phyloP scores from a whole-genome alignment of 2,329 filamentous ascomycete genomes.

The Xylariales sp. region DNA sequence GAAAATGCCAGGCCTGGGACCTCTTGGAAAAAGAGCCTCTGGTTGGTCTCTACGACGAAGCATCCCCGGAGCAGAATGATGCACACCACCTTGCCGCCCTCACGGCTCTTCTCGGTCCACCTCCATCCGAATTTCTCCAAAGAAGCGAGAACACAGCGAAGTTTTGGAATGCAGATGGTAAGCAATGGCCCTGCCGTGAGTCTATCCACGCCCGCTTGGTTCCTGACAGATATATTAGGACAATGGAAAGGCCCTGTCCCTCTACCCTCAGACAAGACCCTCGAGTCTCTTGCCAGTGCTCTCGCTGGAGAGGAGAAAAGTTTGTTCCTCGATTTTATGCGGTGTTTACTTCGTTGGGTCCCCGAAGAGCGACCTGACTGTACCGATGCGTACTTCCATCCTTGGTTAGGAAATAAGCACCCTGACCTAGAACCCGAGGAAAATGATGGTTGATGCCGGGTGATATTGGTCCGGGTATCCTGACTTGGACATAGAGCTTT shows the following conservation, averaged over 20 bases:
- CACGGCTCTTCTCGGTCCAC: conserved; percentile 25
- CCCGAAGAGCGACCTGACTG: conserved; percentile 8
- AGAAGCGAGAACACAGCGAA: conserved; percentile 25
- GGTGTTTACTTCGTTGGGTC: conserved; percentile 10
- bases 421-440: background rate
- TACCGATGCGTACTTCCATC: conserved; percentile 22
- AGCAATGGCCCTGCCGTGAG: background rate
- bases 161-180: conserved; percentile 26
- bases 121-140: conserved; percentile 18
- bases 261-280: conserved; percentile 14
- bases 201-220: background rate
- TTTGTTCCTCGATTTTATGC: conserved; percentile 12
- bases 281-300: conserved; percentile 22
- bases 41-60: conserved; percentile 20
- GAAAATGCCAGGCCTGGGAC: conserved; percentile 18
- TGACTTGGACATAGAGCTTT: no score
- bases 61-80: conserved; percentile 26
- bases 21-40: conserved; percentile 24
- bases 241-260: conserved; percentile 27
- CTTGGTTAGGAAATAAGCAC: conserved; percentile 10
- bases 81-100: conserved; percentile 23
- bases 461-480: no score
- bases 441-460: conserved; percentile 2
- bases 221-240: conserved; percentile 17
- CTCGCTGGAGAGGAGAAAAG: conserved; percentile 24